These are phyloP conservation scores for Bolboschoenoplectus hybrid DNA, from an alignment of 202 grass and related monocot species.

Conservation along the genomic window DNA sequence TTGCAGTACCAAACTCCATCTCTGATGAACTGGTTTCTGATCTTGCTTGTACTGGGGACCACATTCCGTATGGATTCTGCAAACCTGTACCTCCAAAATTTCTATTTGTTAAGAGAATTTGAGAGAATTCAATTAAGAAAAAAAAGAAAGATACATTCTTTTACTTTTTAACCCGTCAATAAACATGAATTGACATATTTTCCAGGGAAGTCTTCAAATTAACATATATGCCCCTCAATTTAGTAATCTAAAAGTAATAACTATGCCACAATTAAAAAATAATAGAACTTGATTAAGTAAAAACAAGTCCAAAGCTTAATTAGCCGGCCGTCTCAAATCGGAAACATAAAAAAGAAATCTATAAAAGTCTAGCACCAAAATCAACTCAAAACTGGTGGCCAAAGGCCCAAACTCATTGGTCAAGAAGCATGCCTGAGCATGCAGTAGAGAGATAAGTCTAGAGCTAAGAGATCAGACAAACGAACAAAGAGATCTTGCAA, in stretches of 20 bases:
- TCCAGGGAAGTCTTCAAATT: background rate
- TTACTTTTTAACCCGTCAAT: background rate
- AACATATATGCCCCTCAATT: conserved; percentile 15
- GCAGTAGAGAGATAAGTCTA: background rate
- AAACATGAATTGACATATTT: background rate
- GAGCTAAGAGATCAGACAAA: background rate
- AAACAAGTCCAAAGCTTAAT: background rate
- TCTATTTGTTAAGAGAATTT: background rate
- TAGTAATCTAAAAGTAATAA: background rate
- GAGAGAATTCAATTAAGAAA: background rate
- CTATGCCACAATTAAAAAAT: background rate
- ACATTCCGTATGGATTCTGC: conserved; percentile 74
- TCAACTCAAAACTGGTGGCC: background rate
- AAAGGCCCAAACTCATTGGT: background rate
- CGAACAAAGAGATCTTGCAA: background rate
- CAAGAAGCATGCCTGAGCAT: background rate
- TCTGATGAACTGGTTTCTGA: conserved; percentile 78
- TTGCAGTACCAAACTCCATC: conserved; percentile 77
- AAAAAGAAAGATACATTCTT: background rate
- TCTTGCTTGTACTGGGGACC: conserved; percentile 55
- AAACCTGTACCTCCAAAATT: conserved; percentile 44
- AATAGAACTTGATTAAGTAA: background rate
- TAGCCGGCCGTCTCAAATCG: background rate
- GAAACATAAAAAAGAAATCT: background rate
- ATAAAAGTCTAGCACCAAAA: background rate